Percentiles rank a stretch among this genome's conserved stretches.
Evolutionary conservation across 371 early-diverging fungal species (phyloP).

Genomic region (Actinomortierella ambigua): DNA sequence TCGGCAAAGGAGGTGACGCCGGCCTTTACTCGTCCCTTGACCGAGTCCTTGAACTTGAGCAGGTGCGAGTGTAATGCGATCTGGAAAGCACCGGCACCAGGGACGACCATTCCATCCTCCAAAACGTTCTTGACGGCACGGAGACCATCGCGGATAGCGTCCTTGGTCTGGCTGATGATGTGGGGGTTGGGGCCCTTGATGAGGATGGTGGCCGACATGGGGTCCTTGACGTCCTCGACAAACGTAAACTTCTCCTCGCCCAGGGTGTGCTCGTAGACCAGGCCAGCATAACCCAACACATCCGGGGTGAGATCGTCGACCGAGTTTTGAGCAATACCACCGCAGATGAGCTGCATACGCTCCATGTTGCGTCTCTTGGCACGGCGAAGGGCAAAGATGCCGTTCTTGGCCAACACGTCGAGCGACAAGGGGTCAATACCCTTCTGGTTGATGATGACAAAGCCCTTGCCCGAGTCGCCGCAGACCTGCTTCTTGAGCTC

Average conservation of each 20-base stretch:
- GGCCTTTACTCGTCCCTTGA: conserved; percentile 95
- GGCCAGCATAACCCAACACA: conserved; percentile 94
- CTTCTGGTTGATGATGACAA: conserved; percentile 99
- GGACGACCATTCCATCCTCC: conserved; percentile 91
- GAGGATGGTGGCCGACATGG: conserved; percentile 95
- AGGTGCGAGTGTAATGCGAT: conserved; percentile 86
- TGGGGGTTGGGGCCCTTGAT: conserved; percentile 97
- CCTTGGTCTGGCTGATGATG: conserved; percentile 95
- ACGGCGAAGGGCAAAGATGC: conserved; percentile 97
- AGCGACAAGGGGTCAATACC: conserved; percentile 99
- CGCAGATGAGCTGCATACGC: conserved; percentile 97
- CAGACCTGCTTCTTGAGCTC: conserved; percentile 97
- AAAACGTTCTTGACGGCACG: conserved; percentile 98
- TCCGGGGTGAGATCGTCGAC: conserved; percentile 93
- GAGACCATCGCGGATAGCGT: conserved; percentile 98
- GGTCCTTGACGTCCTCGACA: conserved; percentile 96
- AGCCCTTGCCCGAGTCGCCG: conserved; percentile 79
- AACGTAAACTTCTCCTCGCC: conserved; percentile 99
- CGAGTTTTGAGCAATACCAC: conserved; percentile 97
- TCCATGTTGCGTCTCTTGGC: conserved; percentile 99
- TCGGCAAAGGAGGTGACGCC: conserved; percentile 98
- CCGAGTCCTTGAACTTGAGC: conserved; percentile 83
- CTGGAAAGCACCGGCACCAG: conserved; percentile 98
- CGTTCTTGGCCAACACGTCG: conserved; percentile 97
- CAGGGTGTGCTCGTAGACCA: conserved; percentile 95